These are phyloP conservation scores for Circinella umbellata DNA, from an alignment of 371 early-diverging fungal species.

Conservation along the genomic window DNA sequence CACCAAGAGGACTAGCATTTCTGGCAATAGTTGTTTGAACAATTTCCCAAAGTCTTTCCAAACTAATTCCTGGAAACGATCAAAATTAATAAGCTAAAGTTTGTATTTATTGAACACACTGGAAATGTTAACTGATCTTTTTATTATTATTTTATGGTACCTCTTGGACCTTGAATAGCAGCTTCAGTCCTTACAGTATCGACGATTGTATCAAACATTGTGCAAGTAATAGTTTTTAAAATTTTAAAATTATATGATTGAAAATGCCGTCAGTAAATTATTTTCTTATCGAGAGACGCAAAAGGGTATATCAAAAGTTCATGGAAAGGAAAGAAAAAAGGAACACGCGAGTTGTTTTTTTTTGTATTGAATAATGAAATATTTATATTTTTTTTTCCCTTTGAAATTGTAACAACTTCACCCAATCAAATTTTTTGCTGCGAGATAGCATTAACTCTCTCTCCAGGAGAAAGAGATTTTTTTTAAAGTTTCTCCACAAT, in stretches of 20 bases:
- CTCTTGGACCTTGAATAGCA: conserved; percentile 21
- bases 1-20: neutral
- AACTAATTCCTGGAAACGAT: conserved; percentile 6
- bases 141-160: neutral
- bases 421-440: too few species aligned
- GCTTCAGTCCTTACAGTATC: conserved; percentile 12
- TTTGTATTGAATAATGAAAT: too few species aligned
- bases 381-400: too few species aligned
- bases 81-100: neutral
- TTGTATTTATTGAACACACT: neutral
- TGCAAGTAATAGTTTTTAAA: neutral
- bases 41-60: conserved; percentile 11
- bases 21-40: conserved; percentile 4
- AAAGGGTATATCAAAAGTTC: too few species aligned
- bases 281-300: too few species aligned
- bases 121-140: neutral
- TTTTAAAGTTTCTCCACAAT: too few species aligned
- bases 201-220: conserved; percentile 19
- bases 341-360: too few species aligned
- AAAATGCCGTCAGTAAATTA: too few species aligned
- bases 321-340: too few species aligned
- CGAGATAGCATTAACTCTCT: too few species aligned
- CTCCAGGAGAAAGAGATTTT: too few species aligned
- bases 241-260: neutral
- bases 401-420: too few species aligned